Base-by-base conservation (phyloP, 139 green algal genomes). In the Closterium sp. region DNA sequence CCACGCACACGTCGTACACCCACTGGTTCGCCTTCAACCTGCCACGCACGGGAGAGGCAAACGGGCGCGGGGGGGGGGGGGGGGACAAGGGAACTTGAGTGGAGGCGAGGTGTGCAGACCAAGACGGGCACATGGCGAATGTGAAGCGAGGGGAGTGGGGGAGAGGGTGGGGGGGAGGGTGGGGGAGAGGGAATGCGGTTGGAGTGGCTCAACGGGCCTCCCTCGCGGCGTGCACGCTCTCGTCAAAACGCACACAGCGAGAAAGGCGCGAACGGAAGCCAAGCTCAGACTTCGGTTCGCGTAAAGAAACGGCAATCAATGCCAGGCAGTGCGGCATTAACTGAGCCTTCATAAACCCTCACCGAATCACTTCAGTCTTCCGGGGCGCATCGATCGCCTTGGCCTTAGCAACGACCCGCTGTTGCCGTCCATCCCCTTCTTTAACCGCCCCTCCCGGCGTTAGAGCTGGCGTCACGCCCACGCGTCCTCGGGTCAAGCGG, bases 1-100 rank as follows among this genome's bases (percentile, higher is more conserved):
- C 86, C 30, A 31, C 30, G n/a, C n/a, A 32, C 30, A 89, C 31
- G 38, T 89, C 86, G 86, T 33, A 85, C 86, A 89, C 86, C 86
- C 86, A 89, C 35, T 89, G 36, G 86, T 33, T 33, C 36, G 23
- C 6, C 86, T 69, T 69, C n/a, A 89, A 10, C n/a, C 35, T 81
- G 86, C n/a, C n/a, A n/a, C 38, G 31, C 31, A 89, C 86, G 83
- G 30, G 83, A 9, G 25, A 21, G 55, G 55, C 55, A 12, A 76
- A 28, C 55, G 55, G 16, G 55, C 55, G 16, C 55, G 25, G 55
- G 16, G 16, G 16, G 55, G 12, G n/a, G n/a, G n/a, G n/a, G n/a
- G n/a, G n/a, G n/a, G n/a, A n/a, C n/a, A 76, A 76, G 0, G 55
- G 1, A 76, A 19, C 16, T 76, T 76, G 55, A 28, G 55, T 76